A percentile compares a stretch with the other conserved stretches of the same genome.
Evolutionary conservation across 805 yeast genomes (phyloP).

Genomic region (Zygoascus biomembranicola): DNA sequence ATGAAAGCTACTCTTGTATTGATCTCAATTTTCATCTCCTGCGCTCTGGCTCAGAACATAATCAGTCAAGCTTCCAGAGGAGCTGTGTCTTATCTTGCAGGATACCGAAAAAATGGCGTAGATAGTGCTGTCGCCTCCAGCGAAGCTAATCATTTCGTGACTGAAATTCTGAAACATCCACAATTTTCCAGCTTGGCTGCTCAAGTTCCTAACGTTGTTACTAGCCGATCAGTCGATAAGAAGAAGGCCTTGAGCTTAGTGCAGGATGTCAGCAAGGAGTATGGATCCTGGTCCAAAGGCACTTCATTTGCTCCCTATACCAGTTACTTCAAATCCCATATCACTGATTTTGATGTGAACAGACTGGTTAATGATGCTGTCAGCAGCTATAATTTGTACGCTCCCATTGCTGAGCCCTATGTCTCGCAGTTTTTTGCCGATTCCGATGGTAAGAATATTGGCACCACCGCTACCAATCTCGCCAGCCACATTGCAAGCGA

Average conservation of each 20-base stretch:
- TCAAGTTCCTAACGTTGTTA: conserved; percentile 5
- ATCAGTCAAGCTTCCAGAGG: not conserved
- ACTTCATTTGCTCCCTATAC: conserved; percentile 17
- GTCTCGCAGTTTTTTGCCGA: conserved; percentile 11
- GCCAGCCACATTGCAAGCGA: conserved; percentile 15
- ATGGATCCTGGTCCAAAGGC: conserved; percentile 11
- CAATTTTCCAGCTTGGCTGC: conserved; percentile 10
- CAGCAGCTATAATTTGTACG: conserved; percentile 2
- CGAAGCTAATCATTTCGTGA: conserved; percentile 15
- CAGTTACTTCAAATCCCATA: conserved; percentile 14
- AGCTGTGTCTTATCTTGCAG: conserved; percentile 4
- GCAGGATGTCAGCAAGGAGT: conserved; percentile 12
- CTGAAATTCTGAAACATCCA: conserved; percentile 11
- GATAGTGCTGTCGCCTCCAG: conserved; percentile 13
- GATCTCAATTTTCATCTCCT: not conserved
- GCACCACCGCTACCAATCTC: conserved; percentile 10
- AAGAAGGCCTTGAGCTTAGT: conserved; percentile 6
- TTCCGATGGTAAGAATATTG: conserved; percentile 8
- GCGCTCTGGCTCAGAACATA: not conserved
- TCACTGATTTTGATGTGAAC: conserved; percentile 19
- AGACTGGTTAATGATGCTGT: conserved; percentile 17
- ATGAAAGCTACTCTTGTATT: not conserved
- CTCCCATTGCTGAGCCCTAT: conserved; percentile 6
- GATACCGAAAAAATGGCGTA: conserved; percentile 9
- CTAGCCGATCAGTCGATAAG: conserved; percentile 4